A percentile compares a stretch with the other conserved stretches of the same genome.
phyloP scores from a whole-genome alignment of 768 basidiomycete species.

The Podaxis pistillaris region DNA sequence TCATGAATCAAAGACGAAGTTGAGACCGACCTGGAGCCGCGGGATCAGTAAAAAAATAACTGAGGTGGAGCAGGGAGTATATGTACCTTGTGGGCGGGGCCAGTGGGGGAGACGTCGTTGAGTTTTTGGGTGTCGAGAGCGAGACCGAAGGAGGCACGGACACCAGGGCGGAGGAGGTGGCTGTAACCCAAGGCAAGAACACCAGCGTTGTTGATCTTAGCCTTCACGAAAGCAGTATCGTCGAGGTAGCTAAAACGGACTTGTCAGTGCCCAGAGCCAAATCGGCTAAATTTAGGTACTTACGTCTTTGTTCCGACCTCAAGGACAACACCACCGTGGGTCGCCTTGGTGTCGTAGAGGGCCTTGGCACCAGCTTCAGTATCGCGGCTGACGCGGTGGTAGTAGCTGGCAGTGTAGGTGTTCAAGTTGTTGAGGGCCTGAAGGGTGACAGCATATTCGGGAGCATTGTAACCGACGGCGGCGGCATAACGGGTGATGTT shows the following conservation, averaged over 20 bases:
- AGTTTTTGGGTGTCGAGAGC: conserved; percentile 93
- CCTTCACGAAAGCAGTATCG: conserved; percentile 89
- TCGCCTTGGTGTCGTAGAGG: conserved; percentile 91
- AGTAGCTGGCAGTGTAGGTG: conserved; percentile 94
- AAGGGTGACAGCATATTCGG: conserved; percentile 91
- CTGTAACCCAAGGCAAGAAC: conserved; percentile 90
- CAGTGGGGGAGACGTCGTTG: conserved; percentile 64
- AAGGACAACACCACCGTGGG: conserved; percentile 80
- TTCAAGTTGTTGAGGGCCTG: conserved; percentile 95
- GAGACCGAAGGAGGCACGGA: conserved; percentile 91
- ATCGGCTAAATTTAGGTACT: conserved; percentile 30
- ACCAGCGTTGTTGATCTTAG: conserved; percentile 98
- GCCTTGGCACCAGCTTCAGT: conserved; percentile 97
- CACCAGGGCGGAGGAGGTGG: conserved; percentile 90
- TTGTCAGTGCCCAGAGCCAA: conserved; percentile 3
- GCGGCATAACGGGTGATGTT: conserved; percentile 89
- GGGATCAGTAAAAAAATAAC: not conserved
- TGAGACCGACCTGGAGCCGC: conserved; percentile 60
- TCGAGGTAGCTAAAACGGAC: conserved; percentile 65
- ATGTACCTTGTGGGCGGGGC: conserved; percentile 75
- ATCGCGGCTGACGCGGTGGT: conserved; percentile 90
- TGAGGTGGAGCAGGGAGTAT: not conserved
- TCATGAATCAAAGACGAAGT: conserved; percentile 73
- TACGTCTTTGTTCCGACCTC: conserved; percentile 96
- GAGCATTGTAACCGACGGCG: conserved; percentile 93